Base-by-base conservation (phyloP, 208 protist genomes). In the Trypanosoma vivax region DNA sequence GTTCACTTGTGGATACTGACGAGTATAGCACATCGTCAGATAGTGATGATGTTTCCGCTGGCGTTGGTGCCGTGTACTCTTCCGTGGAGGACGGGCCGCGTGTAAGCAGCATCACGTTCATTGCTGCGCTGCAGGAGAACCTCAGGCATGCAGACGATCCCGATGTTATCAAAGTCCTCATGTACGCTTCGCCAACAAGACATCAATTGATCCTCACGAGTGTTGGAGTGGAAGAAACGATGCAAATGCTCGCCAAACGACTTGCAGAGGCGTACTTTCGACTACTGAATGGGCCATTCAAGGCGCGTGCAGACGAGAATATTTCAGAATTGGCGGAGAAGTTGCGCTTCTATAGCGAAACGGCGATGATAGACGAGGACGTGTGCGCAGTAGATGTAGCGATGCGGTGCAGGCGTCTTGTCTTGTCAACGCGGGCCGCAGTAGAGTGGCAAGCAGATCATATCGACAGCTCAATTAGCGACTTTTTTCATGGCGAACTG, bases 161-260 rank as follows among this genome's bases (percentile, higher is more conserved):
- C 11, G 55, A 70, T 18, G 63, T 81, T 35, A 29, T 73, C 1
- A 61, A 54, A 47, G 65, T 79, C 16, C 58, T 79, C 14, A 54
- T 82, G 23, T 74, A 74, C 58, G 55, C 60, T 11, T 65, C 56
- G 18, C 13, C 43, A 13, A 24, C 56, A 40, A 70, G 60, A 35
- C 61, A 74, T 45, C 70, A 65, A 19, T 58, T 74, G 4, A 81
- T 60, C 34, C 53, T 76, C 28, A 31, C 76, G 28, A 71, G 70
- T 3, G 51, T 74, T 5, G 30, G 35, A 19, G 42, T 60, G 27
- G 28, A 29, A 29, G 73, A 86, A 35, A 70, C 39, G 2, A 76
- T 74, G 64, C 14, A n/a, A 7, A 63, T 64, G 25, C 57, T 78
- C 11, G 43, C 52, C 9, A 35, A 16, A 14, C 69, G 63, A 1